Base-by-base conservation (phyloP, 257 asterid species). In the Ilex aquifolium region DNA sequence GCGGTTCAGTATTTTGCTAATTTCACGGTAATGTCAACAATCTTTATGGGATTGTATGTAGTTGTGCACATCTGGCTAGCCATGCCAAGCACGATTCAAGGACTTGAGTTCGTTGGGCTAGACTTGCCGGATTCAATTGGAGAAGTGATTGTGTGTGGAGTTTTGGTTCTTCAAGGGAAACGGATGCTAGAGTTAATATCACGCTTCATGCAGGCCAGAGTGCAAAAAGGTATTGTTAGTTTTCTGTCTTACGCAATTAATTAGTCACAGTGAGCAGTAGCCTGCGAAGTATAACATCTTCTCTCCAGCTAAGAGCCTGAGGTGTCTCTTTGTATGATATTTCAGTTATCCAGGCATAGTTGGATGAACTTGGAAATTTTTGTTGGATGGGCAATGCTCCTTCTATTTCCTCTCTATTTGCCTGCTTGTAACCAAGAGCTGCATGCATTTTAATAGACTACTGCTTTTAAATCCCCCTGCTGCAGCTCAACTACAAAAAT, bases 81-180 rank as follows among this genome's bases (percentile, higher is more conserved):
- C 61, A 65, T 65, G 68, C 96, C 97, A 51, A 81, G 88, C 80
- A 64, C 89, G 7, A 65, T 87, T 72, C 95, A 93, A 64, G 99
- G 99, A 65, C 97, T 93, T 66, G 99, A 93, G 79, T 90, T 93
- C 77, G 88, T 78, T 67, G 99, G 99, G 57, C 79, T 93, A 46
- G 99, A 93, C 79, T 80, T 93, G 76, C 99, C 99, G 21, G 99
- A 93, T 82, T 90, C 99, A 32, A 72, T 93, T 61, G 99, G 97
- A 40, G 99, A 93, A 76, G 10, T 93, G 71, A 83, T 93, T 61
- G 95, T 90, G 65, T 82, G 86, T 67, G 95, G 88, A 57, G 89
- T 90, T 50, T 71, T 93, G 77, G 94, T 93, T 74, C 85, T 93
- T 63, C 99, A 93, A 82, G 96, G 96, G 49, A 81, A 84, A 80